phyloP scores from a whole-genome alignment of 75 land plant genomes.

The Adiantum capillusveneris region DNA sequence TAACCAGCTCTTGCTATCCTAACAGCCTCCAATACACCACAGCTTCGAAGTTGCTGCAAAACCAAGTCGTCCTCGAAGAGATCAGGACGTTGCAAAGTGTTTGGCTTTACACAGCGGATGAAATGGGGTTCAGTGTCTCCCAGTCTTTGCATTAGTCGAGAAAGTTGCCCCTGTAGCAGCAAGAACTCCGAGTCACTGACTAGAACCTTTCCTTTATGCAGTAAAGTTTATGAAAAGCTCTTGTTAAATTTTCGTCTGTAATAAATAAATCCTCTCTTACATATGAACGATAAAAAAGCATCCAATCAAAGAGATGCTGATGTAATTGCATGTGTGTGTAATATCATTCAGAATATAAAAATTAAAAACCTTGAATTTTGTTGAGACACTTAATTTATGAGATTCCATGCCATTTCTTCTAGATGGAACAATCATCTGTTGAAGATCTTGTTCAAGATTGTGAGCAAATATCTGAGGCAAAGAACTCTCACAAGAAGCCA shows the following conservation, averaged over 20 bases:
- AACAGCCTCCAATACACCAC: conserved; percentile 92
- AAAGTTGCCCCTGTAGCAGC: not conserved
- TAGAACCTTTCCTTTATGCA: too few species aligned
- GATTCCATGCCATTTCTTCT: conserved; percentile 34
- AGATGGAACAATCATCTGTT: conserved; percentile 19
- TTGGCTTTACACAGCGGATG: conserved; percentile 88
- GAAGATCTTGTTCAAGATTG: conserved; percentile 27
- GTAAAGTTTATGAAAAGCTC: too few species aligned
- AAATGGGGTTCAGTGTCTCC: conserved; percentile 91
- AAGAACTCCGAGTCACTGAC: too few species aligned
- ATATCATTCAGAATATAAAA: too few species aligned
- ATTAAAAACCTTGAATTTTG: conserved; percentile 67
- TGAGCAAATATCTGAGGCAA: conserved; percentile 57
- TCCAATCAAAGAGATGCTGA: too few species aligned
- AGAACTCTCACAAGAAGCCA: conserved; percentile 45
- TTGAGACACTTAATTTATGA: conserved; percentile 69
- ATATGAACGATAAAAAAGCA: too few species aligned
- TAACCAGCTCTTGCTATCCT: conserved; percentile 84
- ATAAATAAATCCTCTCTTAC: too few species aligned
- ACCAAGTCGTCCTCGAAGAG: conserved; percentile 69
- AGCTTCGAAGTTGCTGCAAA: conserved; percentile 82
- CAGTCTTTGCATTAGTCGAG: conserved; percentile 72
- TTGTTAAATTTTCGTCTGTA: too few species aligned
- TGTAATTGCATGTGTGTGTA: too few species aligned
- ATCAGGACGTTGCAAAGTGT: conserved; percentile 58